phyloP scores from a whole-genome alignment of 371 early-diverging fungal genomes.

The Umbelopsis sp. region DNA sequence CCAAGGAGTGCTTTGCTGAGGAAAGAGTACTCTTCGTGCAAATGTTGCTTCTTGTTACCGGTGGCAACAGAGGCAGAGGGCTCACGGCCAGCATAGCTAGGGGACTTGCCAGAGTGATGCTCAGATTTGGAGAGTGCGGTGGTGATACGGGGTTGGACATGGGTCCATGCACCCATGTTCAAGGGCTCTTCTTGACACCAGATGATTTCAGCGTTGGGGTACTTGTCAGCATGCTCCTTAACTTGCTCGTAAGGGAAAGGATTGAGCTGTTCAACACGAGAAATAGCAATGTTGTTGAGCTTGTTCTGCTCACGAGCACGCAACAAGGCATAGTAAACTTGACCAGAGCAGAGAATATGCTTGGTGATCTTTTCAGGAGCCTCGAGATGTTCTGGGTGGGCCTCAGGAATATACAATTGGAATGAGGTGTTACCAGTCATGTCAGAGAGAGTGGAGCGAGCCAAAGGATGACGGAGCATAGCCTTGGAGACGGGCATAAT shows the following conservation, averaged over 20 bases:
- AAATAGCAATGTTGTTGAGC: slow-evolving; percentile 85
- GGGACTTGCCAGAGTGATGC: slow-evolving; percentile 69
- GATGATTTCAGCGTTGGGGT: slow-evolving; percentile 86
- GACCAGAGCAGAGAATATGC: slow-evolving; percentile 93
- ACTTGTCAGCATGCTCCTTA: slow-evolving; percentile 84
- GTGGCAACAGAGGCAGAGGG: slow-evolving; percentile 95
- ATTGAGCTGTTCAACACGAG: slow-evolving; percentile 91
- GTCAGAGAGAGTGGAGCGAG: slow-evolving; percentile 81
- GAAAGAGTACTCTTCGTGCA: slow-evolving; percentile 87
- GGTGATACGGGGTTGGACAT: slow-evolving; percentile 85
- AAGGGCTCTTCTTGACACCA: slow-evolving; percentile 97
- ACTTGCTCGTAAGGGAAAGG: slow-evolving; percentile 97
- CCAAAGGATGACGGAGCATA: slow-evolving; percentile 92
- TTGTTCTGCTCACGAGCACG: slow-evolving; percentile 89
- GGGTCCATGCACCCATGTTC: slow-evolving; percentile 92
- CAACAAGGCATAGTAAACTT: slow-evolving; percentile 92
- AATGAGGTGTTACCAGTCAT: slow-evolving; percentile 84
- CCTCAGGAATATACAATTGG: slow-evolving; percentile 91
- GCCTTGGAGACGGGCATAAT: slow-evolving; percentile 91
- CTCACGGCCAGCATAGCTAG: slow-evolving; percentile 89
- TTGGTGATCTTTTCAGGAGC: slow-evolving; percentile 82
- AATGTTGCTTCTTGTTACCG: slow-evolving; percentile 96
- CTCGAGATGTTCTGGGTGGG: slow-evolving; percentile 75
- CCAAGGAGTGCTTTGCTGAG: slow-evolving; percentile 86
- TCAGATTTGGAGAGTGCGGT: slow-evolving; percentile 77